phyloP scores from a whole-genome alignment of 2,329 filamentous ascomycete species.

The Xylaria sp. region DNA sequence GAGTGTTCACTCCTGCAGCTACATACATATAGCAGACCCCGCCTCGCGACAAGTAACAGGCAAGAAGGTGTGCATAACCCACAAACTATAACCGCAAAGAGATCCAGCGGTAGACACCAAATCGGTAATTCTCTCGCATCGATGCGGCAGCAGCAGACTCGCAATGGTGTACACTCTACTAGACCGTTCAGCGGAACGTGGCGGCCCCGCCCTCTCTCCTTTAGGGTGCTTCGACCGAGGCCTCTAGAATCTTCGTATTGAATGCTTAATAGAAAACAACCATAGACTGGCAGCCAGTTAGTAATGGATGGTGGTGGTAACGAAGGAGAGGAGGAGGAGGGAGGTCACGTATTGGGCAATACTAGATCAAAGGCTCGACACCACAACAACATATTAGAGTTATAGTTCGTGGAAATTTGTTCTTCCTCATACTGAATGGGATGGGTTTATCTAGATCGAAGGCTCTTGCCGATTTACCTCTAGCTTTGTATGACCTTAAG shows the following conservation, averaged over 20 bases:
- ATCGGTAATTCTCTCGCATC: conserved; percentile 16
- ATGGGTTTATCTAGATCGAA: background rate
- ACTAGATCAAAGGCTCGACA: background rate
- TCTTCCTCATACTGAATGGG: conserved; percentile 14
- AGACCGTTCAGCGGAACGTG: conserved; percentile 12
- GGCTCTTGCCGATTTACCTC: background rate
- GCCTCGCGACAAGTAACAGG: background rate
- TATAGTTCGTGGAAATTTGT: conserved; percentile 31
- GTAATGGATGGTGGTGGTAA: background rate
- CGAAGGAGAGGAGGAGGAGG: background rate
- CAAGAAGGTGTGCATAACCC: conserved; percentile 24
- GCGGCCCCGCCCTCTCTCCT: conserved; percentile 13
- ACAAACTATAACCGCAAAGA: conserved; percentile 18
- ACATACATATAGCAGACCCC: background rate
- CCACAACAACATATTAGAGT: background rate
- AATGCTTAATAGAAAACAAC: background rate
- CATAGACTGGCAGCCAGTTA: background rate
- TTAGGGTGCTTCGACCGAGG: conserved; percentile 26
- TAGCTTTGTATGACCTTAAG: background rate
- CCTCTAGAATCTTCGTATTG: background rate
- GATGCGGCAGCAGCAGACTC: conserved; percentile 4
- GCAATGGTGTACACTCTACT: background rate
- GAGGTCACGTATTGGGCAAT: background rate
- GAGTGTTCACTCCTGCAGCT: background rate
- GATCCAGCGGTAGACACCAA: conserved; percentile 2